Percentiles rank a stretch among this genome's conserved stretches.
phyloP scores from a whole-genome alignment of 2,329 filamentous ascomycete genomes.

The Nemania sp. region DNA sequence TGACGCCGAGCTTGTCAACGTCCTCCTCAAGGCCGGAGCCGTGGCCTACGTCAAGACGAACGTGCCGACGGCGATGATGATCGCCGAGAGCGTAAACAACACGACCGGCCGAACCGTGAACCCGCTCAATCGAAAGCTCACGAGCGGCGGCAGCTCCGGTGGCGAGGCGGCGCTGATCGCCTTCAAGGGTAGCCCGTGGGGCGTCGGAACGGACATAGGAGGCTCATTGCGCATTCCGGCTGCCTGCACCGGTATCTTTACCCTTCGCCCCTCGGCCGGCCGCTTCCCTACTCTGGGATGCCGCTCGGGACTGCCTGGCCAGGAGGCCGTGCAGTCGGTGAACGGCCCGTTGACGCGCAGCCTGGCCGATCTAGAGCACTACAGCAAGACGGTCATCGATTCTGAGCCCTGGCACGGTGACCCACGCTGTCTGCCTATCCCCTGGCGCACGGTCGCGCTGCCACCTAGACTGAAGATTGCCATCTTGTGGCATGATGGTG shows the following conservation, averaged over 20 bases:
- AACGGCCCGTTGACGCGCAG: constrained; percentile 66
- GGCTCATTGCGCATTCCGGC: constrained; percentile 43
- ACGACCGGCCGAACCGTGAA: constrained; percentile 66
- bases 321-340: constrained; percentile 66
- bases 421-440: constrained; percentile 61
- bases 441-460: constrained; percentile 52
- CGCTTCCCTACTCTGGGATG: constrained; percentile 60
- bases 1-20: constrained; percentile 47
- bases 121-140: constrained; percentile 62
- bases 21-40: constrained; percentile 54
- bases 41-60: constrained; percentile 63
- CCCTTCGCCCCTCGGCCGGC: constrained; percentile 51
- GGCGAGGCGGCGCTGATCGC: constrained; percentile 68
- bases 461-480: constrained; percentile 56
- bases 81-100: constrained; percentile 69
- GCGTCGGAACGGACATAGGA: constrained; percentile 47
- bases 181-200: constrained; percentile 62
- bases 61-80: constrained; percentile 69
- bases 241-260: constrained; percentile 40
- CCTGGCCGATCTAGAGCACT: constrained; percentile 59
- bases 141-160: constrained; percentile 68
- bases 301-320: constrained; percentile 64
- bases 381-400: constrained; percentile 56
- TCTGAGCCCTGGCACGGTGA: constrained; percentile 61
- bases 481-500: constrained; percentile 67